Base-by-base conservation (phyloP, 768 basidiomycete genomes). In the Rhodotorula graminis region DNA sequence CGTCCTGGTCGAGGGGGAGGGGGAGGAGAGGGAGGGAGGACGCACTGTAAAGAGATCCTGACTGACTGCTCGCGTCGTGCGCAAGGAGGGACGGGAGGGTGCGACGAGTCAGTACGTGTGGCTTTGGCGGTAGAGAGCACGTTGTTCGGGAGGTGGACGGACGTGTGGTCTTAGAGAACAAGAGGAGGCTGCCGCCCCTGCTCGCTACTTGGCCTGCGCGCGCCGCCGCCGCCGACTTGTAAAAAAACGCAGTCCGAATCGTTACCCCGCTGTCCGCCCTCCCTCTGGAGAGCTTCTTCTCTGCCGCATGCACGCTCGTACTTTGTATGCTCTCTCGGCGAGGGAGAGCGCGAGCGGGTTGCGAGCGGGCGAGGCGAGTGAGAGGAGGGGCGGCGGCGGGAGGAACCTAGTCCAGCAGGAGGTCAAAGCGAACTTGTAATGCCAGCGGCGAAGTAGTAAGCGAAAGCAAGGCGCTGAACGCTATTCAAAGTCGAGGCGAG, bases 151-250 rank as follows among this genome's bases (percentile, higher is more conserved):
- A 44, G 11, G 11, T 21, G 25, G 64, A 65, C 64, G 64, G 55
- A 65, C 64, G 64, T 66, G 65, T 66, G 65, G 65, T 66, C 65
- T 66, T 66, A 40, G 53, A 57, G 65, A 66, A 66, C 47, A 66
- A 66, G 44, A 58, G 47, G 47, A 47, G 14, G 46, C 9, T 2
- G 65, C 31, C 11, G 61, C 61, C 57, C 33, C 12, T n/a, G 11
- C 27, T 15, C 21, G 23, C 47, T 31, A 59, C 47, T 57, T 66
- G 44, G 50, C 37, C 65, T 33, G 8, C 42, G 9, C 57, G 65
- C 27, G 21, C 10, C 10, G 29, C 46, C 37, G 53, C 53, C 50
- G 50, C 5, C 37, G 37, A 37, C 50, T 52, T 52, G 50, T 52
- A 52, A 52, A 52, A 52, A 52, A 52, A 52, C 50, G 25, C 25